phyloP scores from a whole-genome alignment of 176 grass and related monocot genomes.

The Triticum timopheevii region DNA sequence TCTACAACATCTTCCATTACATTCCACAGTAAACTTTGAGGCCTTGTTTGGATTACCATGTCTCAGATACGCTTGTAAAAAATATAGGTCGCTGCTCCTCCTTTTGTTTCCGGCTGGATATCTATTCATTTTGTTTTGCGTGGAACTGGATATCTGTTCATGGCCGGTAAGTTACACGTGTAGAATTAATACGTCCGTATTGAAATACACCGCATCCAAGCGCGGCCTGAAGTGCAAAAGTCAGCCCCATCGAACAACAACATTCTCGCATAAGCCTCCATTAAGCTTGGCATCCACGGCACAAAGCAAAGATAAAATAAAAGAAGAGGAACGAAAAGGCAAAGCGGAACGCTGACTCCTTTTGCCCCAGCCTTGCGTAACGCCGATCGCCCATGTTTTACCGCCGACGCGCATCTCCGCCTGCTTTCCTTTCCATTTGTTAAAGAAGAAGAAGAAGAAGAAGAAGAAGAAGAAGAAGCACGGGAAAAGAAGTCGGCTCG shows the following conservation, averaged over 20 bases:
- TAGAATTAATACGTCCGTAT: too few species aligned
- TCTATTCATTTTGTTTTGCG: too few species aligned
- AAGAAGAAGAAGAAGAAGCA: background rate
- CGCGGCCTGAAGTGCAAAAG: too few species aligned
- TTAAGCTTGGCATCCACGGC: constrained; percentile 43
- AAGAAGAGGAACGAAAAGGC: constrained; percentile 22
- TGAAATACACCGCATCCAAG: too few species aligned
- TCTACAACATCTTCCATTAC: background rate
- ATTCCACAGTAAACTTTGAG: background rate
- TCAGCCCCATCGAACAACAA: background rate
- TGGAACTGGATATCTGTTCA: too few species aligned
- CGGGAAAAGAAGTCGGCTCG: background rate
- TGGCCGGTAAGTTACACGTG: too few species aligned
- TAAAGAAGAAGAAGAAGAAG: background rate
- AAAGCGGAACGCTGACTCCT: constrained; percentile 43
- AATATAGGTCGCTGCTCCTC: too few species aligned
- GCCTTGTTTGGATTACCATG: too few species aligned
- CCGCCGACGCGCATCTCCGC: background rate
- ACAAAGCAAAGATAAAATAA: background rate
- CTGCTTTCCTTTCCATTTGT: constrained; percentile 26
- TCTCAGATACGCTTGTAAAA: too few species aligned
- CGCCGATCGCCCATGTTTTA: constrained; percentile 32
- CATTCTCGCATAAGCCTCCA: constrained; percentile 36
- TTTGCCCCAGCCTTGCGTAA: constrained; percentile 28
- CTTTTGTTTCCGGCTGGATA: too few species aligned